Evolutionary conservation across 805 yeast genomes (phyloP), one percentile per base, ranked within the genome.

Genomic region (Soucietia sequanensis): DNA sequence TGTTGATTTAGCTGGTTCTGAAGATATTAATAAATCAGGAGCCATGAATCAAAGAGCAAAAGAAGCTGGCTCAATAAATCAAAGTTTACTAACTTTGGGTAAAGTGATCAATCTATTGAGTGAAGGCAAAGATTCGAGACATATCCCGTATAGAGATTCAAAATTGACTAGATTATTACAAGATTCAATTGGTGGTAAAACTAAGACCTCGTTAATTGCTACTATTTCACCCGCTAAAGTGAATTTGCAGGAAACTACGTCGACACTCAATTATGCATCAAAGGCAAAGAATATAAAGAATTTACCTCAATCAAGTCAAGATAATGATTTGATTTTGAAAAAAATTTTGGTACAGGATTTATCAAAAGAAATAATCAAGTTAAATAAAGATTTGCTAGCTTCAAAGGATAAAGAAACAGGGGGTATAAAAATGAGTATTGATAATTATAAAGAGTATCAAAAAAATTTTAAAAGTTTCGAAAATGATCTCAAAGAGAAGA

Each of bases 1-100:
- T 15, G 98, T 91, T 5, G 98, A 91, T 63, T 69, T 91, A 44
- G 99, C 98, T 0, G 98, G 99, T 0, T 85, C 95, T 4, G 99
- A 91, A 56, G 90, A 90, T 54, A 82, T 91, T 35, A 76, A 70
- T 43, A 69, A 88, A 48, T 85, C 96, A 0, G 99, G 99, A 3
- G 96, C 97, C 0, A 70, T 78, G 16, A 80, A 84, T 46, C 83
- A 79, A 53, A 71, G 96, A 28, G 96, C 96, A 0, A 80, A 88
- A 46, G 99, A 91, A 54, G 96, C 97, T 0, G 97, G 96, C 0
- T 78, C 87, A 13, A 90, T 90, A 33, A 91, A 91, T 58, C 95
- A 88, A 58, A 83, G 95, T 57, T 66, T 91, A 34, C 63, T 91
- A 23, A 82, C 96, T 0, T 68, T 91, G 27, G 98, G 98, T 1